Conservation (phyloP, 2,329 filamentous ascomycete genomes). For the Cladosporium phlei region DNA sequence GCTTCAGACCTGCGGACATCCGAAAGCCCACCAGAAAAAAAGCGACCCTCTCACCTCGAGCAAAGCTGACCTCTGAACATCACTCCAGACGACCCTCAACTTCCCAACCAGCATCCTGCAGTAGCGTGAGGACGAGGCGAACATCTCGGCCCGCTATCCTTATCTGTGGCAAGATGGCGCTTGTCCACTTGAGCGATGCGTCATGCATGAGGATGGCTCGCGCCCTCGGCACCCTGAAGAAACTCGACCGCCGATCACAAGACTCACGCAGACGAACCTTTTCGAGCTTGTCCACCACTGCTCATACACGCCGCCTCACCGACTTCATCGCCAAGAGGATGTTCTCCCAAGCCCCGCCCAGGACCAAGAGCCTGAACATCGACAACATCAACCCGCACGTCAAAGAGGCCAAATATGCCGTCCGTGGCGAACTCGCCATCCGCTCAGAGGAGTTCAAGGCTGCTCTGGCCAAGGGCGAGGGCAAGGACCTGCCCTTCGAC, state of each 20-base stretch:
- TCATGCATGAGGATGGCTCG: slow-evolving; percentile 10
- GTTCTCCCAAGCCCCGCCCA: slow-evolving; percentile 4
- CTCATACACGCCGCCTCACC: background rate
- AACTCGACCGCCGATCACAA: slow-evolving; percentile 4
- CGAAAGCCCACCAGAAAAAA: no score
- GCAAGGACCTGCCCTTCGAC: slow-evolving; percentile 71
- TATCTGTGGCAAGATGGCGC: slow-evolving; percentile 3
- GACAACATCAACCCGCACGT: slow-evolving; percentile 92
- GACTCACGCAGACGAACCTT: slow-evolving; percentile 1
- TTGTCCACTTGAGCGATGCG: slow-evolving; percentile 14
- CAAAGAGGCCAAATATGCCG: slow-evolving; percentile 85
- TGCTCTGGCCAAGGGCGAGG: slow-evolving; percentile 56
- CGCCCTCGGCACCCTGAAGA: slow-evolving; percentile 1
- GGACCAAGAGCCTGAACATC: slow-evolving; percentile 51
- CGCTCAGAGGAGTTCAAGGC: slow-evolving; percentile 88
- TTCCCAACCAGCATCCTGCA: background rate
- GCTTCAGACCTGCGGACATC: no score
- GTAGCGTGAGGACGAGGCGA: background rate
- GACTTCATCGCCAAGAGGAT: slow-evolving; percentile 16
- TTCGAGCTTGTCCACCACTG: background rate
- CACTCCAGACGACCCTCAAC: no score
- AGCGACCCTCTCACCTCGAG: no score
- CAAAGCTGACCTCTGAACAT: no score
- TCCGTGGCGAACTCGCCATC: slow-evolving; percentile 90
- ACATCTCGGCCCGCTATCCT: slow-evolving; percentile 5